These are phyloP conservation scores for Diospyros lotus DNA, from an alignment of 148 eudicot genomes.

Conservation along the genomic window DNA sequence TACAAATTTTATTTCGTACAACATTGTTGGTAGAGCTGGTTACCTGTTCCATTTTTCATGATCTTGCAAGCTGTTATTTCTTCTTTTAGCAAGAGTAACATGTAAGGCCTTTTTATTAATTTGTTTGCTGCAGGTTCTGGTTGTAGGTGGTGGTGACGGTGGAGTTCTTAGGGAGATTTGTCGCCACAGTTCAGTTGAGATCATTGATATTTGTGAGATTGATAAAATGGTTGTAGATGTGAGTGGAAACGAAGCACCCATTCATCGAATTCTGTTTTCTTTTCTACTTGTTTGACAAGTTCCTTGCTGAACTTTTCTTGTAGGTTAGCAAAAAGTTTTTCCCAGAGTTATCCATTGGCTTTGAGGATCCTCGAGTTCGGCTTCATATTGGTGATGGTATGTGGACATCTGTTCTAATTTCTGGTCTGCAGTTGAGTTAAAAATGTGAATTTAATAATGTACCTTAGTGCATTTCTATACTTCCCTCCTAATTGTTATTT, in stretches of 20 bases:
- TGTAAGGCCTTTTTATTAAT: background rate
- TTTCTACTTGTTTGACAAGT: background rate
- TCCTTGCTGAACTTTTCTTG: conserved; percentile 1
- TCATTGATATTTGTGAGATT: conserved; percentile 91
- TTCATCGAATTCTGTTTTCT: background rate
- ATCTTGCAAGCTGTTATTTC: background rate
- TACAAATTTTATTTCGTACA: background rate
- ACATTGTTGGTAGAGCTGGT: conserved; percentile 1
- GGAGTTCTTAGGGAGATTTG: conserved; percentile 94
- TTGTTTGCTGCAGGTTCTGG: conserved; percentile 65
- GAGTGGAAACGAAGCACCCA: conserved; percentile 21
- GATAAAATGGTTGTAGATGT: conserved; percentile 98
- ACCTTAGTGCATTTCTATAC: background rate
- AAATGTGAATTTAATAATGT: background rate
- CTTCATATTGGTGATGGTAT: conserved; percentile 96
- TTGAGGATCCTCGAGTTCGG: conserved; percentile 86
- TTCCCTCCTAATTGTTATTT: background rate
- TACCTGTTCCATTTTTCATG: background rate
- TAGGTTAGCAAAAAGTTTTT: conserved; percentile 88
- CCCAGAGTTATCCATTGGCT: conserved; percentile 79
- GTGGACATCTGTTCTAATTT: conserved; percentile 5
- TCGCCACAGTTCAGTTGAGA: conserved; percentile 89
- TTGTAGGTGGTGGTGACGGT: conserved; percentile 99
- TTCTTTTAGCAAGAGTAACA: background rate
- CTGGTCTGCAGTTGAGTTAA: background rate